phyloP scores from a whole-genome alignment of 2,329 filamentous ascomycete species.

The Sporothrix sp. region DNA sequence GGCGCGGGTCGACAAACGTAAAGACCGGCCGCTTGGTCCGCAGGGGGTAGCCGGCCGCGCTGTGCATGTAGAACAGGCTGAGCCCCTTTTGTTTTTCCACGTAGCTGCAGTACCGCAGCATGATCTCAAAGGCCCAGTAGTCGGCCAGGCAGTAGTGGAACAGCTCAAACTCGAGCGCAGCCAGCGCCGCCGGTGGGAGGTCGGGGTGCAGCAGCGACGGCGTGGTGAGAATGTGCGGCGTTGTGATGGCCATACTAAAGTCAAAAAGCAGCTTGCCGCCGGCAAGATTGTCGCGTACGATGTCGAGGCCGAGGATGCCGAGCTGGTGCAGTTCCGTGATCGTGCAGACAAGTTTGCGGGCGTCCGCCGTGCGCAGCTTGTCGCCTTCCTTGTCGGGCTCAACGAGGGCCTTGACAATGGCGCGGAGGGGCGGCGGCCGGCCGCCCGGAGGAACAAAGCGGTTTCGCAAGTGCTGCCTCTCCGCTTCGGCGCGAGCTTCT shows the following conservation, averaged over 20 bases:
- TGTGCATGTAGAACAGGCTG: neutral
- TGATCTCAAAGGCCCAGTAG: constrained; percentile 14
- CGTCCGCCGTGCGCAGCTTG: neutral
- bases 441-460: no score
- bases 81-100: neutral
- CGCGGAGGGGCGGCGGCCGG: constrained; percentile 17
- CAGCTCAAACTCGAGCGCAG: constrained; percentile 13
- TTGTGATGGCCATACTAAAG: constrained; percentile 21
- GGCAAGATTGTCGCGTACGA: constrained; percentile 17
- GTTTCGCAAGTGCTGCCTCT: no score
- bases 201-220: neutral
- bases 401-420: constrained; percentile 20
- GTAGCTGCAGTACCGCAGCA: neutral
- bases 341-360: constrained; percentile 12
- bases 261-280: constrained; percentile 18
- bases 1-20: neutral
- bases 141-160: constrained; percentile 11
- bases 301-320: constrained; percentile 16
- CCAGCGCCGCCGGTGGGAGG: neutral
- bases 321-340: constrained; percentile 15
- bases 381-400: neutral
- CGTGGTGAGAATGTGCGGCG: constrained; percentile 18
- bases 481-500: no score
- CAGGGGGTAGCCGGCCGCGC: neutral
- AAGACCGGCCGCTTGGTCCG: neutral